These are phyloP conservation scores for Coniella vitis DNA, from an alignment of 2,329 filamentous ascomycete species.

Conservation along the genomic window DNA sequence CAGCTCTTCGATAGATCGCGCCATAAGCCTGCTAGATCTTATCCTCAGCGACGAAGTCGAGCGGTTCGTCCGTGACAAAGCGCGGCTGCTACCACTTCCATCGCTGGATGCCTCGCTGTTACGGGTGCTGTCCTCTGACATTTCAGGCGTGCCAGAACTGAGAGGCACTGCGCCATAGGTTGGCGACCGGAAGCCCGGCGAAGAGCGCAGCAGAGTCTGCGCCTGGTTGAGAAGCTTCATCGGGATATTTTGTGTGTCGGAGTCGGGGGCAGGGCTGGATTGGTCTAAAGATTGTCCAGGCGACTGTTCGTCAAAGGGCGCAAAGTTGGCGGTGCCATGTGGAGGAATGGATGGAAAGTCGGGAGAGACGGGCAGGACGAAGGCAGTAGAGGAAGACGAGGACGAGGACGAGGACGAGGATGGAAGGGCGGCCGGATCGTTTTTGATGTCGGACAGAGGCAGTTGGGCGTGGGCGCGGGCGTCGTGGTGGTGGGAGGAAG, in stretches of 20 bases:
- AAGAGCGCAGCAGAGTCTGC: conserved; percentile 24
- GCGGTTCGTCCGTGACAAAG: conserved; percentile 1
- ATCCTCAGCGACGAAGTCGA: conserved; percentile 13
- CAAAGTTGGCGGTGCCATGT: conserved; percentile 11
- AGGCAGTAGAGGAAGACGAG: conserved; percentile 1
- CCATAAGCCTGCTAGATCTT: neutral
- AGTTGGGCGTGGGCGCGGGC: too few relatives aligned
- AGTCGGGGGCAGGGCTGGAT: conserved; percentile 5
- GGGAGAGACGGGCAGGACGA: too few relatives aligned
- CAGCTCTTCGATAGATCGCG: conserved; percentile 39
- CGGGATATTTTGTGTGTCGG: conserved; percentile 9
- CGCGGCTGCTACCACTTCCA: neutral
- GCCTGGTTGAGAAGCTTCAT: conserved; percentile 19
- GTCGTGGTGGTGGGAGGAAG: neutral
- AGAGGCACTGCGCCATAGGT: conserved; percentile 28
- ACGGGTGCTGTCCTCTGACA: conserved; percentile 8
- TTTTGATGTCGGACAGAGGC: conserved; percentile 11
- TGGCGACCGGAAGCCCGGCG: conserved; percentile 25
- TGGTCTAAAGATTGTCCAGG: conserved; percentile 3
- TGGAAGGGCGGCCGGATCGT: neutral
- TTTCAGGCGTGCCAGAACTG: conserved; percentile 2
- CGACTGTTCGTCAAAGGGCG: conserved; percentile 1
- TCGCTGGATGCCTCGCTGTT: conserved; percentile 13
- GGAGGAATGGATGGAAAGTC: conserved; percentile 3
- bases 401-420: neutral